phyloP scores from a whole-genome alignment of 2,329 filamentous ascomycete genomes.

The Daldinia eschscholtzii region DNA sequence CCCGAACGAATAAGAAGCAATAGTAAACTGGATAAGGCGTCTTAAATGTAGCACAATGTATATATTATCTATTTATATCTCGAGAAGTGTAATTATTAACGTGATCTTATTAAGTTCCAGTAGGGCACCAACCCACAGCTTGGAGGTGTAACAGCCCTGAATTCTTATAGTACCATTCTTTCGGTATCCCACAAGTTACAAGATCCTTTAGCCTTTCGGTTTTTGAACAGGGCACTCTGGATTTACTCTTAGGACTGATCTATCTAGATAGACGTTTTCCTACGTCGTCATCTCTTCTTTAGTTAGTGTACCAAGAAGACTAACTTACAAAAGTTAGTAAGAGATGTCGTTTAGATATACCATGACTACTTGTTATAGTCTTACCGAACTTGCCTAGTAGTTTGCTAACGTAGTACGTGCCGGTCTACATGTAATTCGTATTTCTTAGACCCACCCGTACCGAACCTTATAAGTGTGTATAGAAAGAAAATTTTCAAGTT shows the following conservation, averaged over 20 bases:
- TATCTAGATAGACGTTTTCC: not conserved
- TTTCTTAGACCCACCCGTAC: not conserved
- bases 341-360: not conserved
- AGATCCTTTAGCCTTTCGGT: not conserved
- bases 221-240: not conserved
- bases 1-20: not conserved
- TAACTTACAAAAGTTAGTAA: not conserved
- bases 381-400: not conserved
- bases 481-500: constrained; percentile 10
- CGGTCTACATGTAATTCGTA: not conserved
- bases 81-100: constrained; percentile 3
- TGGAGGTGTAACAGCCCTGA: constrained; percentile 1
- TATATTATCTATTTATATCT: constrained; percentile 9
- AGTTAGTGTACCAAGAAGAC: not conserved
- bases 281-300: not conserved
- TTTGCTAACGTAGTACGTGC: not conserved
- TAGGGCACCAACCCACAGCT: not conserved
- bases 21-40: not conserved
- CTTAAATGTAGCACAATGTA: not conserved
- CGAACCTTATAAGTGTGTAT: constrained; percentile 3
- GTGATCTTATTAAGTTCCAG: not conserved
- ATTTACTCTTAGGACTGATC: not conserved
- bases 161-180: constrained; percentile 2
- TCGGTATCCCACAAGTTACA: not conserved
- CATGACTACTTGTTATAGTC: not conserved